Conservation (phyloP, 257 asterid genomes). For the Solanum bulbocastanum region DNA sequence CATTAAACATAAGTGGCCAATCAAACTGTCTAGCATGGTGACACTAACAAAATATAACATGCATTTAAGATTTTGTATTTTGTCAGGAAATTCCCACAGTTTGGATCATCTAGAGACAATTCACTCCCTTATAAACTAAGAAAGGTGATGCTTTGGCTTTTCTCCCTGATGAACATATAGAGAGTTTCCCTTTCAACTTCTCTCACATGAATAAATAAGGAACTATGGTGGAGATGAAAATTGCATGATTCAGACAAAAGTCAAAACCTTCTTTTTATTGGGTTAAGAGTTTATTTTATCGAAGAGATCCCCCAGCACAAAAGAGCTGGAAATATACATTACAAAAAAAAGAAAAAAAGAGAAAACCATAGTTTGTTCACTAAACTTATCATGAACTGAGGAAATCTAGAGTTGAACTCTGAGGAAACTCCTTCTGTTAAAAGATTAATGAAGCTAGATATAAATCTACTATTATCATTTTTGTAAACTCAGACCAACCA, state of each 20-base stretch:
- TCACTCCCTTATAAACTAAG: background rate
- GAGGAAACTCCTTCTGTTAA: background rate
- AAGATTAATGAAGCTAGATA: background rate
- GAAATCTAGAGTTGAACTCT: background rate
- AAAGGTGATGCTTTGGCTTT: background rate
- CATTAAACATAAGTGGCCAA: background rate
- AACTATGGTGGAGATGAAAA: background rate
- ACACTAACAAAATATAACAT: background rate
- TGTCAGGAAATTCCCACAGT: background rate
- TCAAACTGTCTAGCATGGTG: background rate
- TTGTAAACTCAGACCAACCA: background rate
- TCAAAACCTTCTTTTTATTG: background rate
- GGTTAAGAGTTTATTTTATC: background rate
- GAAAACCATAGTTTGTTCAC: background rate
- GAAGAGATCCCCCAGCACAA: background rate
- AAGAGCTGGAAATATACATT: background rate
- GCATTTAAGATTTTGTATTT: background rate
- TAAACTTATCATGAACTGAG: background rate
- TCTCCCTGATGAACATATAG: background rate
- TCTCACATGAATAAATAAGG: background rate
- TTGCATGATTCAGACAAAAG: background rate
- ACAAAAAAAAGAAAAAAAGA: background rate
- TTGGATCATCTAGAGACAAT: background rate
- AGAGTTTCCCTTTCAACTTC: background rate
- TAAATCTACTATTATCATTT: background rate